phyloP scores from a whole-genome alignment of 768 basidiomycete genomes.

The Russula virescens region DNA sequence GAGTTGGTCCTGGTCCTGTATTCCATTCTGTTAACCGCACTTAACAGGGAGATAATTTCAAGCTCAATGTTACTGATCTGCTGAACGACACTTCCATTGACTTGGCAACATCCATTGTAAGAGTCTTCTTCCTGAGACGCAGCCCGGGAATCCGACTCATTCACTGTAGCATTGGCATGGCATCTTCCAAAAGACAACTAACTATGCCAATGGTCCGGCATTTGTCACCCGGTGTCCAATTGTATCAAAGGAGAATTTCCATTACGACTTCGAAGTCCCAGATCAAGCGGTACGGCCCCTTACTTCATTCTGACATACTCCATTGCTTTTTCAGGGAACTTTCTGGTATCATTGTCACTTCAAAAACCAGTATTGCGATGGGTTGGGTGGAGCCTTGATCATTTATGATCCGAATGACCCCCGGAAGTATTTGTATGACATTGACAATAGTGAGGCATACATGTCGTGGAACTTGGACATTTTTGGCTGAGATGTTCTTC shows the following conservation, averaged over 20 bases:
- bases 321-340: constrained; percentile 21
- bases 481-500: neutral
- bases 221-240: constrained; percentile 41
- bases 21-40: neutral
- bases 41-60: neutral
- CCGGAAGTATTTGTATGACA: constrained; percentile 28
- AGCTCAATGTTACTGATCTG: neutral
- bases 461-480: neutral
- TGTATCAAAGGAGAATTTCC: constrained; percentile 33
- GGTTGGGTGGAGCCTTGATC: constrained; percentile 36
- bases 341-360: constrained; percentile 44
- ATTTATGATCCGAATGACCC: constrained; percentile 33
- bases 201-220: constrained; percentile 22
- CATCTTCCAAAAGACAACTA: constrained; percentile 22
- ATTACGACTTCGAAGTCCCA: constrained; percentile 35
- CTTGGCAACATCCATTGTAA: constrained; percentile 7
- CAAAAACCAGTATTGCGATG: constrained; percentile 38
- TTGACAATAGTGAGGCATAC: constrained; percentile 29
- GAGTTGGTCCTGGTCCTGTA: no score
- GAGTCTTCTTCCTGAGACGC: neutral
- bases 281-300: constrained; percentile 29
- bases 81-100: neutral
- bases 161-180: constrained; percentile 25
- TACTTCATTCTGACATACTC: neutral
- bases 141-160: no score